phyloP scores from a whole-genome alignment of 768 basidiomycete genomes.

The Wakefieldia striispora region DNA sequence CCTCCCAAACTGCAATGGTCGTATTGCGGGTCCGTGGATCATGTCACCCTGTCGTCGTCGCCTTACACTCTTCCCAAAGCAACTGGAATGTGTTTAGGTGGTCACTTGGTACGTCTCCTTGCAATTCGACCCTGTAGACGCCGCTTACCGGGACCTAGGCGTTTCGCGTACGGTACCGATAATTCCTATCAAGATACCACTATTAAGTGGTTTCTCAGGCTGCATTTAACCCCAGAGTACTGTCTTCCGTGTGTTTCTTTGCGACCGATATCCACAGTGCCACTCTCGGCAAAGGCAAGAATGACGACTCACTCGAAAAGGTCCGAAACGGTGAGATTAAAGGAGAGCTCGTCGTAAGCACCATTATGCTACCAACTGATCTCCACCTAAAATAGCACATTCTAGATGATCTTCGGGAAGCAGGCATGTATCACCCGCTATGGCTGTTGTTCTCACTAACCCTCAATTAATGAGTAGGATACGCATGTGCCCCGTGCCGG shows the following conservation, averaged over 20 bases:
- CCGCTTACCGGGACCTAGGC: conserved; percentile 34
- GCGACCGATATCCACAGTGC: conserved; percentile 92
- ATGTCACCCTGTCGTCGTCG: neutral
- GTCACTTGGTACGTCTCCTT: conserved; percentile 63
- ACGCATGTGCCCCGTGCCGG: conserved; percentile 91
- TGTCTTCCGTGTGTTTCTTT: conserved; percentile 90
- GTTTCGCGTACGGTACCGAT: conserved; percentile 42
- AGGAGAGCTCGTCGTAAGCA: conserved; percentile 78
- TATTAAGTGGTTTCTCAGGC: conserved; percentile 47
- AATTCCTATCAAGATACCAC: neutral
- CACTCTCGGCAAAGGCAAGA: conserved; percentile 80
- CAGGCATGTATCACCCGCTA: conserved; percentile 47
- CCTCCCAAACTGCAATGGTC: conserved; percentile 83
- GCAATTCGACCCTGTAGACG: neutral
- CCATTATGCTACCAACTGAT: neutral
- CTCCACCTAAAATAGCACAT: neutral
- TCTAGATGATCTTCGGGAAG: conserved; percentile 92
- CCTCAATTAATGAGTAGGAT: conserved; percentile 48
- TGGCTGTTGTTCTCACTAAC: neutral
- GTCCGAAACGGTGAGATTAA: conserved; percentile 80
- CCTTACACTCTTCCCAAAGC: conserved; percentile 38
- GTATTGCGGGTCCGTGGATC: conserved; percentile 66
- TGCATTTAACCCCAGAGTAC: conserved; percentile 81
- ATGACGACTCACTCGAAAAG: conserved; percentile 75
- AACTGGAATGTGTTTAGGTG: conserved; percentile 91